Conservation (phyloP, 1,284 basidiomycete species). For the Tilletiopsis washingtonensis region DNA sequence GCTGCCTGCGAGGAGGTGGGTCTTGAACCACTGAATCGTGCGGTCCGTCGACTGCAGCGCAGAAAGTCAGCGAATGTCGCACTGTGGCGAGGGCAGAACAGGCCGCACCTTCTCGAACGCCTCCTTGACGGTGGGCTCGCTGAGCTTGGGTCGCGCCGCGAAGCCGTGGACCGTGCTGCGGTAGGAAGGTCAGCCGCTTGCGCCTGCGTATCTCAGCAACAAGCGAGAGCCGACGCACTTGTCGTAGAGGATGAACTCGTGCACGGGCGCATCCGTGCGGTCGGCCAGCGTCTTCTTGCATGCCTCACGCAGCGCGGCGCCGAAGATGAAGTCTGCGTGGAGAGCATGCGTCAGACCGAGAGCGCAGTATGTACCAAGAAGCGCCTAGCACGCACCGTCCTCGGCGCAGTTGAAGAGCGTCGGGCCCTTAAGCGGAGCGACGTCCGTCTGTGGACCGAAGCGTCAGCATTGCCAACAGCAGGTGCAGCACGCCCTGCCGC, state of each 20-base stretch:
- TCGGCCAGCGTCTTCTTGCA: conserved; percentile 52
- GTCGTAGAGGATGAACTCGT: conserved; percentile 57
- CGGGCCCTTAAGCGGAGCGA: conserved; percentile 52
- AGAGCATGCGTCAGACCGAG: no score
- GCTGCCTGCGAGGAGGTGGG: background rate
- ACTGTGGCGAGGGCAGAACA: no score
- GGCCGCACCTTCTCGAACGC: conserved; percentile 53
- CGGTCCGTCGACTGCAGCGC: background rate
- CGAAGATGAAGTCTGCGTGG: no score
- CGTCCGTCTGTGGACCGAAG: conserved; percentile 6
- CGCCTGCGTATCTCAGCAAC: background rate
- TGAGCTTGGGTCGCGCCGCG: conserved; percentile 54
- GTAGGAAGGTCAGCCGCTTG: background rate
- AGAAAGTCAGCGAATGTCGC: no score
- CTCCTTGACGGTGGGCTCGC: conserved; percentile 52
- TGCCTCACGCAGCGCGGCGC: conserved; percentile 48
- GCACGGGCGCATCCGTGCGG: conserved; percentile 51
- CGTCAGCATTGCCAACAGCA: background rate
- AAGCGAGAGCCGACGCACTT: conserved; percentile 47
- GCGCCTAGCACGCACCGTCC: conserved; percentile 57
- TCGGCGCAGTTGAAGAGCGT: conserved; percentile 57
- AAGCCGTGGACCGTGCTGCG: conserved; percentile 58
- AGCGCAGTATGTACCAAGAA: no score
- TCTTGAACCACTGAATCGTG: conserved; percentile 1
- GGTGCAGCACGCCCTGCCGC: no score